Base-by-base conservation (phyloP, 1,139 yeast genomes). In the Hanseniaspora sp. region DNA sequence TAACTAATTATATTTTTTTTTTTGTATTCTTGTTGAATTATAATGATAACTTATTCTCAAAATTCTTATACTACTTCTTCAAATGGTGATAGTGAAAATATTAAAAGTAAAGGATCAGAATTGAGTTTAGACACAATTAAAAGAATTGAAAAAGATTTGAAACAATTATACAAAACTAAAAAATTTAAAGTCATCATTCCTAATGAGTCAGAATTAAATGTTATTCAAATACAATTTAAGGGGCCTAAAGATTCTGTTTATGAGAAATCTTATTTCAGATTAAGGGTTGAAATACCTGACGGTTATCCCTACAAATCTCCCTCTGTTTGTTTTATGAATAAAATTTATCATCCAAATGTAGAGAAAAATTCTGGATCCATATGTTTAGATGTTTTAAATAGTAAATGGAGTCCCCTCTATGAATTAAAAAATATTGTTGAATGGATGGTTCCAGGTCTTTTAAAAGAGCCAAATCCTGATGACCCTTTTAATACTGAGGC, bases 331-430 rank as follows among this genome's bases (percentile, higher is more conserved):
- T 92, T 92, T 66, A 82, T 82, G 56, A 92, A 90, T 68, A 86
- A 83, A 67, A 90, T 92, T 35, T 90, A 80, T 68, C 98, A 92
- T 66, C 98, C 98, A 7, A 92, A 92, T 65, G 86, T 86, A 57
- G 95, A 86, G 64, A 92, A 86, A 65, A 76, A 80, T 33, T 83
- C 95, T 4, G 98, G 98, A 0, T 82, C 95, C 0, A 96, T 92
- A 13, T 92, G 98, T 69, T 78, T 92, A 57, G 98, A 92, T 66
- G 98, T 92, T 38, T 90, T 92, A 61, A 92, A 92, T 68, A 96
- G 92, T 65, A 88, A 97, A 0, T 92, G 98, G 98, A 85, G 95
- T 46, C 98, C 98, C 2, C 86, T 92, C 90, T 92, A 88, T 73
- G 97, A 92, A 53, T 76, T 90, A 62, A 74, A 83, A 61, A 92